phyloP scores from a whole-genome alignment of 345 rosid genomes.

The Brassica cretica region DNA sequence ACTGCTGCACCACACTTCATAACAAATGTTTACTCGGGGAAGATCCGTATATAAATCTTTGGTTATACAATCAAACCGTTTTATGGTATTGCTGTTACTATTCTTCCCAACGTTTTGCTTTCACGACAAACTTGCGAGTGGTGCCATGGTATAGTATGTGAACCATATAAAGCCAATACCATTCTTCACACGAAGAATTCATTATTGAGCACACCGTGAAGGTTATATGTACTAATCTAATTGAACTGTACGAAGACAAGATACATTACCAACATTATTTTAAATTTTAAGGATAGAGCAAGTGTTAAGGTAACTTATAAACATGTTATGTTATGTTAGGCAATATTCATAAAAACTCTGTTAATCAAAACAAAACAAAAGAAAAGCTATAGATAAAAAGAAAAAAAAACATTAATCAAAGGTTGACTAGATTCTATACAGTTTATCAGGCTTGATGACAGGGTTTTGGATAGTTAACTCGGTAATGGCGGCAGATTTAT shows the following conservation, averaged over 20 bases:
- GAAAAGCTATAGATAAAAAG: background rate
- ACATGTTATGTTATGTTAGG: background rate
- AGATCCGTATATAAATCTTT: background rate
- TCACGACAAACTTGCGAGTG: background rate
- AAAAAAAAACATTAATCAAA: background rate
- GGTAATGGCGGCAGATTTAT: constrained; percentile 28
- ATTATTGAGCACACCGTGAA: background rate
- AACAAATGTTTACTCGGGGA: background rate
- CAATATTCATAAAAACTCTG: background rate
- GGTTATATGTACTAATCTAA: no score
- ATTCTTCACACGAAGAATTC: background rate
- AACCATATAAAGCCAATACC: background rate
- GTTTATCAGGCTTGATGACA: constrained; percentile 30
- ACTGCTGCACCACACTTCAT: background rate
- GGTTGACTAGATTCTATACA: constrained; percentile 7
- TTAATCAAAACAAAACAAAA: background rate
- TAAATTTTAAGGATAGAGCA: background rate
- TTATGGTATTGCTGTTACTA: background rate
- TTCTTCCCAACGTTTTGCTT: background rate
- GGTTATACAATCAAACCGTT: background rate
- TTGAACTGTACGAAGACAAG: no score
- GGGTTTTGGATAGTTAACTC: constrained; percentile 32
- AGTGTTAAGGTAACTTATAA: background rate
- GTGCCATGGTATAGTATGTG: background rate
- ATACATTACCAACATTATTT: no score